Percentiles rank a stretch among this genome's conserved stretches.
Conservation (phyloP, 805 yeast genomes). For the Tetrapisispora namnaoensis region DNA sequence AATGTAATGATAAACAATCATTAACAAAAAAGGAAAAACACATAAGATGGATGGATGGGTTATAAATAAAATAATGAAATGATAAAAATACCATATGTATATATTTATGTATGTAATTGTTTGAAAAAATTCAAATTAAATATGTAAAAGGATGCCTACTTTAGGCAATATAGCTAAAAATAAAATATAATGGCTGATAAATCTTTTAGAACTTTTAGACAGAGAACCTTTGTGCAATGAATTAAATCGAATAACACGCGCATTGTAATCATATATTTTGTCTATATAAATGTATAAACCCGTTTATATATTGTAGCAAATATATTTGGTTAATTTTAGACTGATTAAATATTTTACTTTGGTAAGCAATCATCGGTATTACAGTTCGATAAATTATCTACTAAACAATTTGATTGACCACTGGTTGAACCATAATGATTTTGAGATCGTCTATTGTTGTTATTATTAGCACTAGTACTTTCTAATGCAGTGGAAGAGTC, state of each 20-base stretch:
- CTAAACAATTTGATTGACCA: constrained; percentile 34
- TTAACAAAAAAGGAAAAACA: neutral
- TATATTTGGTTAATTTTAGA: neutral
- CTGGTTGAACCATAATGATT: constrained; percentile 26
- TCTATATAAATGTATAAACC: neutral
- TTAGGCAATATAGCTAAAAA: neutral
- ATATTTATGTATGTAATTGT: neutral
- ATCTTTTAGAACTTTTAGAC: neutral
- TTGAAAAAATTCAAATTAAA: neutral
- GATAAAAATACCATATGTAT: neutral
- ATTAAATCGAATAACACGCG: too few relatives aligned
- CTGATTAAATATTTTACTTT: constrained; percentile 1
- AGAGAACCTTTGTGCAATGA: too few relatives aligned
- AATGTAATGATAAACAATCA: neutral
- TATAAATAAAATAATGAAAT: neutral
- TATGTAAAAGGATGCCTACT: neutral
- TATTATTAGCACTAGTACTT: neutral
- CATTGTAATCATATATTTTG: neutral
- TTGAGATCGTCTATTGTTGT: neutral
- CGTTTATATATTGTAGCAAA: too few relatives aligned
- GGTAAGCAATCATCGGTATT: constrained; percentile 37
- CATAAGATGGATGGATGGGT: neutral
- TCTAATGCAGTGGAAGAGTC: neutral
- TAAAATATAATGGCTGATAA: neutral
- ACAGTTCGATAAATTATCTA: constrained; percentile 46